Evolutionary conservation across 495 filamentous ascomycete species (phyloP).

Genomic region (Aspergillus steynii): DNA sequence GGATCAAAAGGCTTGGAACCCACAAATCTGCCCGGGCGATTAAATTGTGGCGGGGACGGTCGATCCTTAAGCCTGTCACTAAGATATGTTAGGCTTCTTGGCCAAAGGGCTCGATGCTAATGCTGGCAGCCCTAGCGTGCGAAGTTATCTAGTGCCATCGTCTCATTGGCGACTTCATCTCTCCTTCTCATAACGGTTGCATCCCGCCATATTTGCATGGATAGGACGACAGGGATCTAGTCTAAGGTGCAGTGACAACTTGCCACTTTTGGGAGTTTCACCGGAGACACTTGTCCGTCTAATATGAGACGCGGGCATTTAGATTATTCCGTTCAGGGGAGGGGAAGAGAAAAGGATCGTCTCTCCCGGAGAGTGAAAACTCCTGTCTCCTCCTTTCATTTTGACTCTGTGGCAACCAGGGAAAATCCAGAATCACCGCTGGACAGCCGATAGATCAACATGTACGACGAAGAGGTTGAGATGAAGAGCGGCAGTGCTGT

Average conservation of each 20-base stretch:
- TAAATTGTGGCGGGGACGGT: background rate
- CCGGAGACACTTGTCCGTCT: background rate
- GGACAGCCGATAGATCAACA: conserved; percentile 9
- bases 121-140: background rate
- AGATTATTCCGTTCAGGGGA: conserved; percentile 1
- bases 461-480: conserved; percentile 24
- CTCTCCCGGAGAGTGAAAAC: background rate
- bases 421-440: background rate
- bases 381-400: background rate
- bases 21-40: background rate
- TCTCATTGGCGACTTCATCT: conserved; percentile 1
- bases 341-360: too few relatives aligned
- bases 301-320: background rate
- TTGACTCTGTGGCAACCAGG: background rate
- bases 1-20: background rate
- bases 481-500: conserved; percentile 25
- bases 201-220: background rate
- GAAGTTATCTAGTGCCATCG: background rate
- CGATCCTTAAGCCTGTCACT: background rate
- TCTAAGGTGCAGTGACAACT: background rate
- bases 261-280: background rate
- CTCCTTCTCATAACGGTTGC: background rate
- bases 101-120: background rate
- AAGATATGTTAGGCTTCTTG: background rate
- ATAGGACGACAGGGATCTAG: background rate